A percentile compares a stretch with the other conserved stretches of the same genome.
These are phyloP conservation scores for Dendrobium huoshanense DNA, from an alignment of 106 monocot genomes.

Conservation along the genomic window DNA sequence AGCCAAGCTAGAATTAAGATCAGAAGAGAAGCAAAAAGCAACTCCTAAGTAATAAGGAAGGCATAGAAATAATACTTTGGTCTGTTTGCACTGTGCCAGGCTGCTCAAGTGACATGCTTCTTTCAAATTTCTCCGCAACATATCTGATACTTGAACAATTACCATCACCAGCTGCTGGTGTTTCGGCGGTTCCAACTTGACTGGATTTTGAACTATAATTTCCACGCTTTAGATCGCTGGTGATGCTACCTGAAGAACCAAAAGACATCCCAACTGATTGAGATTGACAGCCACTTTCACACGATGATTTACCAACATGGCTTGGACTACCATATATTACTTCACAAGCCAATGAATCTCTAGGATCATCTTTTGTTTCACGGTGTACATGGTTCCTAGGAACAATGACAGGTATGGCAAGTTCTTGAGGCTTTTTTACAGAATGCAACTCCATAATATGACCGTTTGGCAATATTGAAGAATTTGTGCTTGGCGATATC, in stretches of 20 bases:
- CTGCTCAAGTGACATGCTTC: slow-evolving; percentile 31
- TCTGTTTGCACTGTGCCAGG: slow-evolving; percentile 18
- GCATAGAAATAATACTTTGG: slow-evolving; percentile 23
- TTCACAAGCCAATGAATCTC: slow-evolving; percentile 11
- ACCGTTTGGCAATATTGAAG: slow-evolving; percentile 28
- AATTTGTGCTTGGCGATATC: slow-evolving; percentile 8
- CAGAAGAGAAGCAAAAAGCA: not conserved
- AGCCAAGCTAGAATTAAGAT: not conserved
- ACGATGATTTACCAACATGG: slow-evolving; percentile 10
- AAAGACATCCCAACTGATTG: slow-evolving; percentile 13
- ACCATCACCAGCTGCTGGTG: slow-evolving; percentile 13
- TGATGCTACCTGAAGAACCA: slow-evolving; percentile 11
- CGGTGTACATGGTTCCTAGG: slow-evolving; percentile 31
- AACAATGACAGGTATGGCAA: slow-evolving; percentile 48
- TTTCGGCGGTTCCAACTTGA: slow-evolving; percentile 9
- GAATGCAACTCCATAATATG: slow-evolving; percentile 10
- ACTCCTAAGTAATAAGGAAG: not conserved
- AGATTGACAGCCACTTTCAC: slow-evolving; percentile 11
- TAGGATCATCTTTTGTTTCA: slow-evolving; percentile 10
- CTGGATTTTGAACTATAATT: slow-evolving; percentile 17
- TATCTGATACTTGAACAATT: slow-evolving; percentile 10
- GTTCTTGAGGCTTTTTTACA: slow-evolving; percentile 21
- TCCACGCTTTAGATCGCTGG: slow-evolving; percentile 7
- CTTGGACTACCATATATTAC: slow-evolving; percentile 1
- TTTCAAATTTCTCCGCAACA: slow-evolving; percentile 40